A percentile compares a stretch with the other conserved stretches of the same genome.
Evolutionary conservation across 2,329 filamentous ascomycete species (phyloP).

Genomic region (Intubia oerlemansii): DNA sequence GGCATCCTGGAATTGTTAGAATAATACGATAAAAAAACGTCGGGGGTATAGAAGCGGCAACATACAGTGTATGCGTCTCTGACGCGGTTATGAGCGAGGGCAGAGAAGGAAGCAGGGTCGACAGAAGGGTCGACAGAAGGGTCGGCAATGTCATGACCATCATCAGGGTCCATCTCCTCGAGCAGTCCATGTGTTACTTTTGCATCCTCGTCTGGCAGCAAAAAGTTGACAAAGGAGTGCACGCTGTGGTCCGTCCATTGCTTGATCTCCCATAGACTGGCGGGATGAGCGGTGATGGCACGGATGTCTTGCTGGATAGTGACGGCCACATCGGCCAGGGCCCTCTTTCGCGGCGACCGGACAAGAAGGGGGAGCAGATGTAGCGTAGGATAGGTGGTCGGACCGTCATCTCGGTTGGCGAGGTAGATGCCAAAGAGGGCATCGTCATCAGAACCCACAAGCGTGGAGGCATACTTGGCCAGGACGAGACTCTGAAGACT

Average conservation of each 20-base stretch:
- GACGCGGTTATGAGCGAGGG: conserved; percentile 10
- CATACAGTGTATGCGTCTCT: conserved; percentile 11
- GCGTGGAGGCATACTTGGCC: conserved; percentile 27
- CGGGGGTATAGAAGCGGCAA: not conserved
- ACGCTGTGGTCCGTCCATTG: conserved; percentile 54
- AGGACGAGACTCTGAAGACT: conserved; percentile 58
- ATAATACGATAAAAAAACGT: not conserved
- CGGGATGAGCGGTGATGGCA: conserved; percentile 28
- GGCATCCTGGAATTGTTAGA: conserved; percentile 6
- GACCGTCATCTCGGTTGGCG: conserved; percentile 43
- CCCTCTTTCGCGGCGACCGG: conserved; percentile 9
- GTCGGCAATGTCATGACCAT: no score
- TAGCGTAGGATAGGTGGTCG: conserved; percentile 42
- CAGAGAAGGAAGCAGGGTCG: no score
- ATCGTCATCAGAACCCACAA: no score
- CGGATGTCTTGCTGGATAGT: conserved; percentile 45
- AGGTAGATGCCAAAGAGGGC: conserved; percentile 63
- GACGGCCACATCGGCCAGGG: conserved; percentile 28
- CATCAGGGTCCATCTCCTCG: not conserved
- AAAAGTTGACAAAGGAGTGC: conserved; percentile 63
- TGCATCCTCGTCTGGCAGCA: conserved; percentile 22
- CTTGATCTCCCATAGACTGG: conserved; percentile 48
- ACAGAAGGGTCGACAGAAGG: no score
- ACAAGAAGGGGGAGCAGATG: conserved; percentile 58
- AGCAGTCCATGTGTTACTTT: not conserved